Evolutionary conservation across 2,329 filamentous ascomycete genomes (phyloP), one percentile per base, ranked within the genome.

Genomic region (Apiospora kogelbergensis): DNA sequence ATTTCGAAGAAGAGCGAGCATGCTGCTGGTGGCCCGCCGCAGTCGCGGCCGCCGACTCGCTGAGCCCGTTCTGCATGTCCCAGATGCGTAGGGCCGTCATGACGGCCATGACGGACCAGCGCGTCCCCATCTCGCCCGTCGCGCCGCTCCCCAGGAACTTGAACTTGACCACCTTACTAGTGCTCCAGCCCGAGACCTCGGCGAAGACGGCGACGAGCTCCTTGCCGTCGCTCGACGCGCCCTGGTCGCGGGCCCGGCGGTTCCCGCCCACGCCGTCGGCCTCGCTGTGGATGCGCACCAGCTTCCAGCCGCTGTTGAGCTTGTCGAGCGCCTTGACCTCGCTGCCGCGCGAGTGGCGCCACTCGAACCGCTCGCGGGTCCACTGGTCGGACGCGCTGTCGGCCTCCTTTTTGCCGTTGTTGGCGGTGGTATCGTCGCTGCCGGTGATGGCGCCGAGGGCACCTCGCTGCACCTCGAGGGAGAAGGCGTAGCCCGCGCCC

Each of bases 191-290:
- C 2, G 71, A 48, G 41, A 66, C 65, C 63, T 66, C 74, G 44
- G 78, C 74, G 75, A 78, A 83, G 4, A 79, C 78, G 0, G 83
- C 83, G 15, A 85, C 82, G 20, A 84, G 77, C 75, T 85, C 83
- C 46, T 76, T 76, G 3, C 80, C 79, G 48, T 81, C 81, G 20
- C 77, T 75, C 20, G 77, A 72, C 7, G 73, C 67, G 42, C 75
- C 73, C 26, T 72, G 69, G 1, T 72, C 74, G 30, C 67, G 68
- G 17, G 71, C 69, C 64, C 68, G 69, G 33, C 66, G 66, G 24
- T 60, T 70, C 13, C 68, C 73, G 1, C 70, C 72, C 1, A 68
- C 67, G 7, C 66, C 17, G 15, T 67, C 72, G 1, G 70, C 72
- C 22, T 70, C 72, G 24, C 73, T 68, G 44, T 70, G 70, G 67